Base-by-base conservation (phyloP, 2,329 filamentous ascomycete genomes). In the Aspergillus uvarum region DNA sequence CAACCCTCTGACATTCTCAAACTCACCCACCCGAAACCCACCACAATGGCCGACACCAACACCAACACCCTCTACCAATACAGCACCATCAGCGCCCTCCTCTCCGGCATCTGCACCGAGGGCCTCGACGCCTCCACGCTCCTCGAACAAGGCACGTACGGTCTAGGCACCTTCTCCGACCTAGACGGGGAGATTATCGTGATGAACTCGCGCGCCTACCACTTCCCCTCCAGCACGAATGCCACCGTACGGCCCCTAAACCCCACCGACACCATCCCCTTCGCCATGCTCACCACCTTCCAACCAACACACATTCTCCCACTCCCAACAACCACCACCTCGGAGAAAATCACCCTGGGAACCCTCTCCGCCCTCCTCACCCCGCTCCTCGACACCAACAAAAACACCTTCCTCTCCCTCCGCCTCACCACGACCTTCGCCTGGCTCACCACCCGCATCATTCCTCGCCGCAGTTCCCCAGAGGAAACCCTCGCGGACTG, bases 181-280 rank as follows among this genome's bases (percentile, higher is more conserved):
- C 78, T 81, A 69, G 70, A 80, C 62, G 79, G 79, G 54, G 79
- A 80, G 60, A 68, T 80, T 12, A 58, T 80, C n/a, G 70, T 79
- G 42, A 66, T 80, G 8, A 76, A 81, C 59, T 72, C 70, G 58
- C 71, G 66, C 31, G 71, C 76, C 22, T 80, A 80, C 64, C 77
- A 80, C 61, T 69, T 81, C 7, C 72, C 74, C 65, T 67, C 74
- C 6, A 75, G 56, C 76, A 74, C 54, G 65, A 69, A 16, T 68
- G 76, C 1, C 67, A 11, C 19, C 31, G n/a, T 42, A 4, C 51
- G 71, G 2, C 68, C 69, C 59, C 76, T 75, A n/a, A 61, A 65
- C 10, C 59, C 67, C 1, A 62, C 66, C 5, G 74, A 76, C 35
- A 71, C 72, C 53, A 74, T 80, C 21, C 79, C 79, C 1, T 80